phyloP scores from a whole-genome alignment of 2,329 filamentous ascomycete species.

The Stagonosporopsis rhizophila region DNA sequence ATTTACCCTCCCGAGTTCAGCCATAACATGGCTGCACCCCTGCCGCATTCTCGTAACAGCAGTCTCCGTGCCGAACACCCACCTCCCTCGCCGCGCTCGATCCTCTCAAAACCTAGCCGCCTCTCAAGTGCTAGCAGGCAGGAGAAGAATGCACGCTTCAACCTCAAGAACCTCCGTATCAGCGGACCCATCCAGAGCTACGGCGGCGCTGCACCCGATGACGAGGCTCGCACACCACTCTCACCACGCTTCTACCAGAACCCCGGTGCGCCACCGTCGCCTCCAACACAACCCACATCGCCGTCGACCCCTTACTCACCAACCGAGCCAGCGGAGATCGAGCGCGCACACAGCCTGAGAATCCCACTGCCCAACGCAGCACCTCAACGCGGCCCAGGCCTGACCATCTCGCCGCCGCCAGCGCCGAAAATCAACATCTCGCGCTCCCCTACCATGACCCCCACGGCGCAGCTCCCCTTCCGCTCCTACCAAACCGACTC shows the following conservation, averaged over 20 bases:
- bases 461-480: conserved; percentile 42
- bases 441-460: background rate
- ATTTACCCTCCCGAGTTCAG: conserved; percentile 55
- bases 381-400: conserved; percentile 16
- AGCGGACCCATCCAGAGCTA: conserved; percentile 61
- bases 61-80: conserved; percentile 21
- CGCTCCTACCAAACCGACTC: conserved; percentile 39
- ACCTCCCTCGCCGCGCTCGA: conserved; percentile 44
- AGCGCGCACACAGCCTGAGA: conserved; percentile 48
- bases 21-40: conserved; percentile 37
- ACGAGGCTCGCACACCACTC: conserved; percentile 60
- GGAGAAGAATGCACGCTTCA: conserved; percentile 51
- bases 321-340: conserved; percentile 46
- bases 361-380: conserved; percentile 37
- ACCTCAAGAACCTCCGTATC: conserved; percentile 64
- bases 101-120: conserved; percentile 44
- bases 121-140: conserved; percentile 48
- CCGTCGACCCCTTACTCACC: conserved; percentile 41
- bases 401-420: conserved; percentile 15
- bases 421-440: conserved; percentile 13
- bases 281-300: conserved; percentile 52
- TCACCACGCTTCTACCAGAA: conserved; percentile 63
- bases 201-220: conserved; percentile 51
- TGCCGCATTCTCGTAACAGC: conserved; percentile 27
- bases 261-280: conserved; percentile 62